Evolutionary conservation across 768 basidiomycete genomes (phyloP), one percentile per base, ranked within the genome.

Genomic region (Termitomyces eurrhizus): DNA sequence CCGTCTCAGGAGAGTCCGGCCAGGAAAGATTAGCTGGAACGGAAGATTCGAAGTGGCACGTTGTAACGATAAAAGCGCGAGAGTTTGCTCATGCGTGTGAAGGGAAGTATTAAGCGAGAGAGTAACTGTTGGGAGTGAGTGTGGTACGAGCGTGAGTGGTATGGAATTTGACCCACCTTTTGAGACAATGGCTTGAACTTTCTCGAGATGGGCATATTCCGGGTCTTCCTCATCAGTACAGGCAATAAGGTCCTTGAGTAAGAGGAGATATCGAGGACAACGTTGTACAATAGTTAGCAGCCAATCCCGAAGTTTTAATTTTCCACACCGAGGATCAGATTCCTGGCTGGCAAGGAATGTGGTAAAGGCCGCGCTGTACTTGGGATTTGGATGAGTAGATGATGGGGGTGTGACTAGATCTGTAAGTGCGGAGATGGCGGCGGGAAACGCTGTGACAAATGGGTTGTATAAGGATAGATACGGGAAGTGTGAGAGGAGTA

Each of bases 391-490:
- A 51, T 73, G 68, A 64, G 68, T 59, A n/a, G 73, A 57, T 2
- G 79, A 71, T 26, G 80, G 69, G 5, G 79, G 71, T 0, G 81
- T 77, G 6, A 82, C 77, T n/a, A 89, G 76, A 39, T 80, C 76
- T 6, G 78, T 72, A 54, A 92, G 78, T 14, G 85, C 75, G 1
- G 85, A 75, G 9, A 92, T 78, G 21, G 87, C 81, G 2, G 84
- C 74, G 7, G 90, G 83, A 69, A 93, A 95, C 0, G 89, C 79
- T 12, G 90, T 89, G 55, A 95, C 80, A 67, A 93, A 94, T 0
- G 90, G 92, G 18, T 83, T 91, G 74, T 94, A 95, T 18, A 95
- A 78, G 4, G 92, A 93, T 16, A 95, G 79, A 69, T 93, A 95
- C 0, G 93, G 93, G 62, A 94, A 92, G 72, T 95, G 93, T 1